Base-by-base conservation (phyloP, 116 monocot genomes). In the Trichopus zeylanicus region DNA sequence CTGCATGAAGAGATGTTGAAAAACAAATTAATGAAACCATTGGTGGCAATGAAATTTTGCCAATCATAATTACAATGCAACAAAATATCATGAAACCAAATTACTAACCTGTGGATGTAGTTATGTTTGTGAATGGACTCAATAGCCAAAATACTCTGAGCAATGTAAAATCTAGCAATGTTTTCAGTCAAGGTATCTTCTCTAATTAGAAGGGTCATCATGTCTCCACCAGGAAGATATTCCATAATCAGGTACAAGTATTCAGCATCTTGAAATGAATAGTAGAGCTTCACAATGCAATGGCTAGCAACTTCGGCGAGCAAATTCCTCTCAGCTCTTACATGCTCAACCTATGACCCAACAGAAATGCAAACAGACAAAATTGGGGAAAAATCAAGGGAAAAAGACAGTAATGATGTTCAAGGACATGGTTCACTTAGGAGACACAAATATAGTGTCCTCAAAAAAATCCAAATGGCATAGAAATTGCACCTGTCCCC, bases 221-320 rank as follows among this genome's bases (percentile, higher is more conserved):
- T 85, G 60, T 97, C 97, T 19, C 91, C 97, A 57, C 97, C 91
- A 70, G 97, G 97, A 53, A 97, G 84, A 73, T 93, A 93, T 52
- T 93, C 93, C 93, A 93, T 93, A 29, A 93, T 82, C 10, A 93
- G 72, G 64, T 93, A 93, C 10, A 93, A 60, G 63, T 82, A 88
- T 46, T 93, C 93, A 21, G 72, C 70, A 70, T 93, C 93, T 88
- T 93, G 97, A 73, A 97, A 97, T 38, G 97, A 97, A 75, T 84
- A 97, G 57, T 97, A 97, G 0, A 97, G 81, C 64, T 90, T 97
- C 28, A 97, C 97, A 59, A 97, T 97, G 58, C 81, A 97, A 70
- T 90, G 84, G 56, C 91, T 97, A 38, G 84, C 91, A 75, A 97
- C 97, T 78, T 97, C 97, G 56, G 91, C 91, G 53, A 97, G 87